phyloP scores from a whole-genome alignment of 2,329 filamentous ascomycete genomes.

The Colletotrichum destructivum region DNA sequence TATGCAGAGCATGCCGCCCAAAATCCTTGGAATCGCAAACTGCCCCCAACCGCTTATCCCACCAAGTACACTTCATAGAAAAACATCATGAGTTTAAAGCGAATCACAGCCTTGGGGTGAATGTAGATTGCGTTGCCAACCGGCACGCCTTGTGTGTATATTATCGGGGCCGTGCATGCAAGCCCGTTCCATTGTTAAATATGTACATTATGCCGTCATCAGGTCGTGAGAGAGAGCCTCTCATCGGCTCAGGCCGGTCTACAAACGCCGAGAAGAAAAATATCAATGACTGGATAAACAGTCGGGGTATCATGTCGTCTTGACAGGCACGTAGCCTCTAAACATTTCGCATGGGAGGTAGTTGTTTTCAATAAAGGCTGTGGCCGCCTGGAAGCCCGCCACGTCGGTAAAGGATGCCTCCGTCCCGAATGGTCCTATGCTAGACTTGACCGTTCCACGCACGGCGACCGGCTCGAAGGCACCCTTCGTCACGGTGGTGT shows the following conservation, averaged over 20 bases:
- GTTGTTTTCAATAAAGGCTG: constrained; percentile 44
- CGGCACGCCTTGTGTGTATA: constrained; percentile 17
- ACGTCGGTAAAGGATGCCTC: constrained; percentile 29
- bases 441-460: constrained; percentile 45
- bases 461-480: constrained; percentile 48
- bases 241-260: not conserved
- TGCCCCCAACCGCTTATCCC: too few species aligned
- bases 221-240: constrained; percentile 15
- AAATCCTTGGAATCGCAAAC: too few species aligned
- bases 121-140: not conserved
- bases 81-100: too few species aligned
- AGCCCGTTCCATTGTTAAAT: not conserved
- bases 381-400: constrained; percentile 40
- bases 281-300: not conserved
- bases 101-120: too few species aligned
- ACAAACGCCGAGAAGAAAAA: not conserved
- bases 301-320: constrained; percentile 39
- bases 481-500: constrained; percentile 58
- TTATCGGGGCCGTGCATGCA: not conserved
- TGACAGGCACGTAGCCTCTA: constrained; percentile 40
- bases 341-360: constrained; percentile 43
- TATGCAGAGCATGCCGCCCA: too few species aligned
- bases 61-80: too few species aligned
- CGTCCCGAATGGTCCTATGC: constrained; percentile 47
- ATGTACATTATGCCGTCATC: constrained; percentile 23